A percentile compares a stretch with the other conserved stretches of the same genome.
phyloP scores from a whole-genome alignment of 352 stramenopile genomes.

The Elongisporangium undulatum region DNA sequence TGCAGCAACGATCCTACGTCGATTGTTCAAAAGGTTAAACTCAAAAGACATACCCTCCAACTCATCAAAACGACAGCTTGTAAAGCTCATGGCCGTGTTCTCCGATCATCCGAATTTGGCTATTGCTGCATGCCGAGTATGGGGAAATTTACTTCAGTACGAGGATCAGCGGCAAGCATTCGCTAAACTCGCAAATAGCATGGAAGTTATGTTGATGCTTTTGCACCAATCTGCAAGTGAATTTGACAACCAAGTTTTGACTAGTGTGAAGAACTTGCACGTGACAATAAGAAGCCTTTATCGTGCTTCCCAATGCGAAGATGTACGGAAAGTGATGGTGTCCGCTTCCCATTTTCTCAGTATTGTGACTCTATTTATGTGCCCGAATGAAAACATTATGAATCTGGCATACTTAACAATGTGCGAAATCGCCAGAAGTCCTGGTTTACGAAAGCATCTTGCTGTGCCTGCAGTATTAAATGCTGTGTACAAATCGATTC shows the following conservation, averaged over 20 bases:
- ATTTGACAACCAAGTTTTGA: not conserved
- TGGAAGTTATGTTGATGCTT: slow-evolving; percentile 36
- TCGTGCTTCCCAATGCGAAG: slow-evolving; percentile 17
- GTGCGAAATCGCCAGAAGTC: slow-evolving; percentile 26
- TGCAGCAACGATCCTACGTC: slow-evolving; percentile 32
- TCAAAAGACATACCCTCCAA: slow-evolving; percentile 25
- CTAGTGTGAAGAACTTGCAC: slow-evolving; percentile 24
- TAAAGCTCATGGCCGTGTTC: slow-evolving; percentile 20
- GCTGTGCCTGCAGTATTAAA: slow-evolving; percentile 42
- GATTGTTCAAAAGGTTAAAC: slow-evolving; percentile 61
- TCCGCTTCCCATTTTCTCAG: slow-evolving; percentile 35
- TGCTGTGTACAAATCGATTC: slow-evolving; percentile 27
- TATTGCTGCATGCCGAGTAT: slow-evolving; percentile 40
- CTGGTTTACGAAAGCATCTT: slow-evolving; percentile 22
- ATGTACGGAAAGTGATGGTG: slow-evolving; percentile 29
- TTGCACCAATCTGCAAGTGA: slow-evolving; percentile 15
- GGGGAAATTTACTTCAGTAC: slow-evolving; percentile 57
- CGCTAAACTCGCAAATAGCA: slow-evolving; percentile 24
- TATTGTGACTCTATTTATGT: slow-evolving; percentile 38
- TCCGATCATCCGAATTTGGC: slow-evolving; percentile 9
- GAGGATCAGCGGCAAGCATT: slow-evolving; percentile 53
- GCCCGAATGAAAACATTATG: slow-evolving; percentile 31
- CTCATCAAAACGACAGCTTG: slow-evolving; percentile 39
- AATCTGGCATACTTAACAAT: slow-evolving; percentile 31
- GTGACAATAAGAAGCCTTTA: slow-evolving; percentile 18